Percentiles rank a stretch among this genome's conserved stretches.
Evolutionary conservation across 2,329 filamentous ascomycete species (phyloP).

Genomic region (Fonsecaea nubica): DNA sequence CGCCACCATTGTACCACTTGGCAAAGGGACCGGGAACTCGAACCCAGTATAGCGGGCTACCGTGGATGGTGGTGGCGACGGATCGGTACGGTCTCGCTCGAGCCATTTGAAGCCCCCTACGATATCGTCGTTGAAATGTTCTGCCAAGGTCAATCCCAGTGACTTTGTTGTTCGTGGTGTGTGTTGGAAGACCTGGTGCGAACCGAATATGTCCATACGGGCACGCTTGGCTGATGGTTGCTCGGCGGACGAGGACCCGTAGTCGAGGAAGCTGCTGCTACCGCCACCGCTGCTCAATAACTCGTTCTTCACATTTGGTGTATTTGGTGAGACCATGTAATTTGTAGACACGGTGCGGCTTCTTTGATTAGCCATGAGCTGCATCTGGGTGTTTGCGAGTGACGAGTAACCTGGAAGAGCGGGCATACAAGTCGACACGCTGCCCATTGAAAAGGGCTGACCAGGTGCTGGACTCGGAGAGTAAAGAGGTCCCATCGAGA

Average conservation of each 20-base stretch:
- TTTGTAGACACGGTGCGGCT: background rate
- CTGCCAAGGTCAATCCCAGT: background rate
- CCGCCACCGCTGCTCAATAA: background rate
- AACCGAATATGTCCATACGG: background rate
- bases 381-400: background rate
- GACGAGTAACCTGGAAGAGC: background rate
- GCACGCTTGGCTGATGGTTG: conserved; percentile 2
- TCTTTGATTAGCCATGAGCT: background rate
- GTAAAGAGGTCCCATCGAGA: conserved; percentile 8
- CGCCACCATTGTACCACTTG: conserved; percentile 20
- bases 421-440: background rate
- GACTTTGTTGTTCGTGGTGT: background rate
- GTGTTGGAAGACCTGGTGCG: background rate
- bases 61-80: conserved; percentile 13
- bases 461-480: background rate
- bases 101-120: conserved; percentile 18
- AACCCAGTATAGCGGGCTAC: conserved; percentile 17
- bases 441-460: background rate
- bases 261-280: background rate
- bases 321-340: background rate
- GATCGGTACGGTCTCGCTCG: conserved; percentile 9
- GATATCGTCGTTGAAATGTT: background rate
- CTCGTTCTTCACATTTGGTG: background rate
- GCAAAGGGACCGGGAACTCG: conserved; percentile 23
- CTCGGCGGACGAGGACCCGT: background rate